These are phyloP conservation scores for Endoconidiophora laricicola DNA, from an alignment of 2,329 filamentous ascomycete genomes.

Conservation along the genomic window DNA sequence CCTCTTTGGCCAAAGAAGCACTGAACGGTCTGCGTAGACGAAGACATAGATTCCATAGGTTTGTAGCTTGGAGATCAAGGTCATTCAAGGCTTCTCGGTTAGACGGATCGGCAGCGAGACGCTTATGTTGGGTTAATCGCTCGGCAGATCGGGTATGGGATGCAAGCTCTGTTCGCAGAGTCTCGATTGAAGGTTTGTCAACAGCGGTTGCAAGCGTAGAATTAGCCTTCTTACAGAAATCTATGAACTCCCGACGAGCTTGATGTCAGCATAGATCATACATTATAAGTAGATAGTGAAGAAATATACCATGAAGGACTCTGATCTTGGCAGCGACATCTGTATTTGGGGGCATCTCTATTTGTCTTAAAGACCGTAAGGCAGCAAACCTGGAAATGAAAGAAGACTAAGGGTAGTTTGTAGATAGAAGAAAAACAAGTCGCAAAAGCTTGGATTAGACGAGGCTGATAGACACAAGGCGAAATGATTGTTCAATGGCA, in stretches of 20 bases:
- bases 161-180: slow-evolving; percentile 19
- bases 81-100: slow-evolving; percentile 17
- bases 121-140: slow-evolving; percentile 6
- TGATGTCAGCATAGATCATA: slow-evolving; percentile 1
- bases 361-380: background rate
- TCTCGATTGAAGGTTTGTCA: slow-evolving; percentile 13
- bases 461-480: background rate
- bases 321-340: slow-evolving; percentile 1
- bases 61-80: slow-evolving; percentile 39
- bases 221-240: slow-evolving; percentile 10
- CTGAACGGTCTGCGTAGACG: slow-evolving; percentile 21
- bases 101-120: background rate
- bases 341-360: background rate
- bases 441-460: background rate
- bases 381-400: too few species aligned
- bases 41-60: slow-evolving; percentile 52
- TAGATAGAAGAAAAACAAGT: background rate
- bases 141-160: slow-evolving; percentile 18
- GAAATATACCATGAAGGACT: background rate
- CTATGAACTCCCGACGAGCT: background rate
- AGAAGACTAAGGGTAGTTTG: background rate
- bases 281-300: background rate
- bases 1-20: slow-evolving; percentile 37
- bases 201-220: slow-evolving; percentile 11
- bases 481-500: background rate